Base-by-base conservation (phyloP, 164 flowering plant genomes). In the Taxillus chinensis region DNA sequence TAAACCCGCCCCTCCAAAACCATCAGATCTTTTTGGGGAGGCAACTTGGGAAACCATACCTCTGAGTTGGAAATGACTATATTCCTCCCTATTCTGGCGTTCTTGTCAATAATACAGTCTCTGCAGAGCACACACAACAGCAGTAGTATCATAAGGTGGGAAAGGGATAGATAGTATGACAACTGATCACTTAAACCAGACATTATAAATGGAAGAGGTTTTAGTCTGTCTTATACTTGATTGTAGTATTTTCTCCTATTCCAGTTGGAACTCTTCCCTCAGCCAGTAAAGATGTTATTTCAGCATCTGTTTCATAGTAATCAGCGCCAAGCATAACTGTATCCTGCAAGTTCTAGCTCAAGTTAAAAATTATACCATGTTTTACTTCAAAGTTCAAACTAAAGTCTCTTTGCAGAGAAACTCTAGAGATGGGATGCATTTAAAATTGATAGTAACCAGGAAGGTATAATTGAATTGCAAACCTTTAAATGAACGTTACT, bases 291-390 rank as follows among this genome's bases (percentile, higher is more conserved):
- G 85, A 72, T 64, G 86, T 78, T 39, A 71, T 59, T 77, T 93
- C 97, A 15, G 67, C 76, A 7, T 82, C 89, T 11, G 96, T 90
- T 78, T 90, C 93, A 64, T 90, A 89, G 69, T 65, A 86, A 74
- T 89, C 96, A 53, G 96, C 99, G 6, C 99, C 97, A 55, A 93
- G 92, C 99, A 93, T 93, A 67, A 95, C 92, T 9, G 90, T 87
- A 61, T 95, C 99, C 97, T 89, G 87, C 77, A 75, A 43, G 41
- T 12, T 55, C 58, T 40, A 5, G 27, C 27, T 27, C 27, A 27
- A 27, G 27, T 27, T 27, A 27, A 27, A 27, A 27, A 27, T 27
- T 27, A 27, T 27, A 27, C 27, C 27, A 27, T 27, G 27, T 27
- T 27, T 27, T 27, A 27, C 1, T 27, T 27, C 27, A 27, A 27